These are phyloP conservation scores for Forsythia suspensa DNA, from an alignment of 257 asterid genomes.

Conservation along the genomic window DNA sequence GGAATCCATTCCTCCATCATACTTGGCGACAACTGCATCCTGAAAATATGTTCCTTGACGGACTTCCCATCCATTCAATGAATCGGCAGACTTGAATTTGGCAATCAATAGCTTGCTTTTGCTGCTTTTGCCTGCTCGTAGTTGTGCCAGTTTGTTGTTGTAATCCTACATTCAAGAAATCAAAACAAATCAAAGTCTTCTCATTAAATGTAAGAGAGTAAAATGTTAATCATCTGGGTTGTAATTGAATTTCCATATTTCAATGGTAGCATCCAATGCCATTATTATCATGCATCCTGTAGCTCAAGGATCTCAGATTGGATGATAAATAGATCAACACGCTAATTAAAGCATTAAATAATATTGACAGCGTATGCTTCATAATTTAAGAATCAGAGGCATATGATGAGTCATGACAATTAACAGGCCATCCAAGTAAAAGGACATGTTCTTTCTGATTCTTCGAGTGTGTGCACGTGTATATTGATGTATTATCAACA, in stretches of 20 bases:
- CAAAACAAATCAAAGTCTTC: not conserved
- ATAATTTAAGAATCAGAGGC: not conserved
- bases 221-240: not conserved
- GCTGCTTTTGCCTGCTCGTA: conserved; percentile 98
- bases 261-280: not conserved
- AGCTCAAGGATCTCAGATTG: not conserved
- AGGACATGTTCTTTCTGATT: not conserved
- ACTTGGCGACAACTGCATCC: conserved; percentile 72
- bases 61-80: conserved; percentile 89
- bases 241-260: not conserved
- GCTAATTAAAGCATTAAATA: not conserved
- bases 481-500: not conserved
- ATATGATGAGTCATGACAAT: not conserved
- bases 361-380: too few relatives aligned
- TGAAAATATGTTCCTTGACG: conserved; percentile 89
- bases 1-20: conserved; percentile 98
- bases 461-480: not conserved
- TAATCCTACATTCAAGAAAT: conserved; percentile 55
- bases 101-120: conserved; percentile 91
- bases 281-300: not conserved
- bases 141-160: conserved; percentile 86
- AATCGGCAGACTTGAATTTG: conserved; percentile 80
- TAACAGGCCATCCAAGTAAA: not conserved
- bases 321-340: not conserved
- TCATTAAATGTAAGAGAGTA: not conserved